Evolutionary conservation across 164 flowering plant genomes (phyloP).

Genomic region (Vitis labrusca): DNA sequence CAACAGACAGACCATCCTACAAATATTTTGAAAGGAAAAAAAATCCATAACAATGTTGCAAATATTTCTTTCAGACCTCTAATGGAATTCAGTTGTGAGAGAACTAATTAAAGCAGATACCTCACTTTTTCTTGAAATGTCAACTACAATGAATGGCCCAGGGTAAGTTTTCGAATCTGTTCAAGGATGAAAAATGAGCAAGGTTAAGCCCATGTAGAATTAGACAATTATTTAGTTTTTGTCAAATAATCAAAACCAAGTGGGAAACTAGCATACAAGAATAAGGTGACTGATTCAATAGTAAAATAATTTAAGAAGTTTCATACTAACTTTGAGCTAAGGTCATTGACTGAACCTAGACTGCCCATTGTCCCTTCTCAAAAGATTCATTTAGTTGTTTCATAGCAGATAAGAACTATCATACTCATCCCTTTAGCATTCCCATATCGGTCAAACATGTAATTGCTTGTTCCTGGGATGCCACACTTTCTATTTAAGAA

Average conservation of each 20-base stretch:
- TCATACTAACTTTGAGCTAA: not conserved
- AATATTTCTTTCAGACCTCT: not conserved
- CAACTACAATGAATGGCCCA: slow-evolving; percentile 86
- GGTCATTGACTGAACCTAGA: not conserved
- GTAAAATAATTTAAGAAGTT: not conserved
- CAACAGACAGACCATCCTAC: slow-evolving; percentile 78
- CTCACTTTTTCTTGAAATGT: slow-evolving; percentile 61
- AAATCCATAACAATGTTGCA: not conserved
- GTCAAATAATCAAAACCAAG: no score
- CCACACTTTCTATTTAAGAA: not conserved
- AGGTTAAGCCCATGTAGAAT: slow-evolving; percentile 1
- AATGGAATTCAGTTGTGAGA: not conserved
- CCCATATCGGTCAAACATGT: not conserved
- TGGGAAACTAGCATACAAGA: not conserved
- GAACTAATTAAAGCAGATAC: slow-evolving; percentile 34
- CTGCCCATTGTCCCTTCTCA: not conserved
- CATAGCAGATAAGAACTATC: not conserved
- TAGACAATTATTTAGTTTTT: not conserved
- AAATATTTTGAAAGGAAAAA: slow-evolving; percentile 11
- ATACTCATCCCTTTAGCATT: not conserved
- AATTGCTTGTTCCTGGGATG: not conserved
- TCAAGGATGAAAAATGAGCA: slow-evolving; percentile 11
- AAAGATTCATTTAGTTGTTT: not conserved
- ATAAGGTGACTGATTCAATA: not conserved
- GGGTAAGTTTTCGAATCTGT: slow-evolving; percentile 77